These are phyloP conservation scores for Lipomyces yamanashiensis DNA, from an alignment of 805 yeast genomes.

Conservation along the genomic window DNA sequence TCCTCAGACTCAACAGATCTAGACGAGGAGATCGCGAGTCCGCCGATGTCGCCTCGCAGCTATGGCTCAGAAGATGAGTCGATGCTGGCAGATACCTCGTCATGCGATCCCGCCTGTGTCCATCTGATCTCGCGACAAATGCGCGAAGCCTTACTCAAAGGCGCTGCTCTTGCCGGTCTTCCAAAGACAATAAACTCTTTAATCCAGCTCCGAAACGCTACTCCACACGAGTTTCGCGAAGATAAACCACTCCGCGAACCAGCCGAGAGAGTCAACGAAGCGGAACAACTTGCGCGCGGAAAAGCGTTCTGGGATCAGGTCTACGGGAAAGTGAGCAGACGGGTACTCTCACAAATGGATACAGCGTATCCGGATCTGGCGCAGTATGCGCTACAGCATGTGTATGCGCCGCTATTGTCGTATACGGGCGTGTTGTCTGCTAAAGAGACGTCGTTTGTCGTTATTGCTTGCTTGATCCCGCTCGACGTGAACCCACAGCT, in stretches of 20 bases:
- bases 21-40: neutral
- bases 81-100: constrained; percentile 19
- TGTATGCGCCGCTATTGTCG: constrained; percentile 78
- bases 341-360: constrained; percentile 70
- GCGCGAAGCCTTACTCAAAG: constrained; percentile 77
- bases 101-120: constrained; percentile 30
- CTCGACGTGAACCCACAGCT: constrained; percentile 93
- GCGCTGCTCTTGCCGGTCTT: constrained; percentile 78
- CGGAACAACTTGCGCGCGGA: constrained; percentile 53
- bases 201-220: constrained; percentile 62
- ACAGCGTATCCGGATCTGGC: constrained; percentile 86
- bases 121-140: constrained; percentile 56
- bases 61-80: constrained; percentile 29
- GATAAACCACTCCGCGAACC: constrained; percentile 14
- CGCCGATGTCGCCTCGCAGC: constrained; percentile 11
- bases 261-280: constrained; percentile 10
- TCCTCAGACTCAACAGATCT: neutral
- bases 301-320: constrained; percentile 69
- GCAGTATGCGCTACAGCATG: constrained; percentile 70
- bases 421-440: constrained; percentile 64
- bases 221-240: constrained; percentile 59
- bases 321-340: constrained; percentile 71
- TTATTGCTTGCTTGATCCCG: constrained; percentile 81
- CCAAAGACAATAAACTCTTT: constrained; percentile 85
- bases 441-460: constrained; percentile 74